phyloP scores from a whole-genome alignment of 2,329 filamentous ascomycete species.

The Fusarium caatingaense region DNA sequence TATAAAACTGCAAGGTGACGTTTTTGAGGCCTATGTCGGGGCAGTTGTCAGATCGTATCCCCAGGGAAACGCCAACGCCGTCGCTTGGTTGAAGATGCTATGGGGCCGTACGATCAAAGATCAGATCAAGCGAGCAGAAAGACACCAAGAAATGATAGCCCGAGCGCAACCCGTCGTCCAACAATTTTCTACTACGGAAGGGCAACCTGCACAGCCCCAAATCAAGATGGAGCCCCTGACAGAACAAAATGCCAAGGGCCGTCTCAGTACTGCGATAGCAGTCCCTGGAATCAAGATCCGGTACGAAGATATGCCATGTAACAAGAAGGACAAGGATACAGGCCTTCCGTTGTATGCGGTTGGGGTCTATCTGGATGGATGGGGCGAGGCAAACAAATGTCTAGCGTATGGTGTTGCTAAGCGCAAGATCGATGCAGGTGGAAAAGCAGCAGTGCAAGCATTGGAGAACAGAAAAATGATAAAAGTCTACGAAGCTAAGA shows the following conservation, averaged over 20 bases:
- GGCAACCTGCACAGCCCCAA: not conserved
- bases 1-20: conserved; percentile 82
- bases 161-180: not conserved
- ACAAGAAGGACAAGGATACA: conserved; percentile 64
- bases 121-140: conserved; percentile 61
- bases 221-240: not conserved
- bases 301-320: conserved; percentile 67
- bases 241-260: conserved; percentile 46
- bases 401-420: conserved; percentile 73
- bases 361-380: conserved; percentile 74
- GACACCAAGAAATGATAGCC: conserved; percentile 24
- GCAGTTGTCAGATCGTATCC: conserved; percentile 78
- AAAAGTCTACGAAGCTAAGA: conserved; percentile 61
- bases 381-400: conserved; percentile 71
- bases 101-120: conserved; percentile 75
- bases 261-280: conserved; percentile 56
- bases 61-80: conserved; percentile 68
- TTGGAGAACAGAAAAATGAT: conserved; percentile 75
- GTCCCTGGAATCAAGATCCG: conserved; percentile 68
- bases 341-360: conserved; percentile 71
- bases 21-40: conserved; percentile 92
- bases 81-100: conserved; percentile 78
- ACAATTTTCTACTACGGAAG: not conserved
- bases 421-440: conserved; percentile 76
- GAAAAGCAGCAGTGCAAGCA: conserved; percentile 72